phyloP scores from a whole-genome alignment of 495 filamentous ascomycete genomes.

The Hyaloscypha variabilis region DNA sequence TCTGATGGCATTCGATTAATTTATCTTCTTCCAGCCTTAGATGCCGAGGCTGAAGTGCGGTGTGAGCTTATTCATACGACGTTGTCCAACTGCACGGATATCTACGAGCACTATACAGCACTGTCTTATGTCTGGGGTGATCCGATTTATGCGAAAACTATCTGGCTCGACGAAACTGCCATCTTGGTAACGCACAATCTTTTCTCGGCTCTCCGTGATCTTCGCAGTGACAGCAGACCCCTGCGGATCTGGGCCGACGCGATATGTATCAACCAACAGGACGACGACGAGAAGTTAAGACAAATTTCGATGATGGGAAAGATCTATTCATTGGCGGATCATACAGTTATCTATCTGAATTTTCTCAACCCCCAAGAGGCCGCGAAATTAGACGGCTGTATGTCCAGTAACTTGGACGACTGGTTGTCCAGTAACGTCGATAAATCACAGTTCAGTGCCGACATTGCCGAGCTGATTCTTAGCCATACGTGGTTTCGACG shows the following conservation, averaged over 20 bases:
- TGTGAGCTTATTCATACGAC: not conserved
- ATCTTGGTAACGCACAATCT: not conserved
- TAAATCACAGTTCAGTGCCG: not conserved
- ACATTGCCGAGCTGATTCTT: not conserved
- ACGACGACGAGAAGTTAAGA: not conserved
- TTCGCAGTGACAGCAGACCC: not conserved
- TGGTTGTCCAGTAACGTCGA: not conserved
- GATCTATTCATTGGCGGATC: not conserved
- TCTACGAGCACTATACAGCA: not conserved
- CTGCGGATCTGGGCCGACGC: not conserved
- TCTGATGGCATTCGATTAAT: not conserved
- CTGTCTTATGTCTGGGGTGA: conserved; percentile 4
- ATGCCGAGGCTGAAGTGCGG: not conserved
- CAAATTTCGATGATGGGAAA: not conserved
- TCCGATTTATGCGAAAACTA: not conserved
- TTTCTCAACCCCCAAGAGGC: not conserved
- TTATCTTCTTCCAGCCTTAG: not conserved
- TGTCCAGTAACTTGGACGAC: not conserved
- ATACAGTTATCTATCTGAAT: not conserved
- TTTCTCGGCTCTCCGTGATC: not conserved
- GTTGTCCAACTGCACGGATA: not conserved
- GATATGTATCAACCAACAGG: not conserved
- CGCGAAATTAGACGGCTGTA: not conserved
- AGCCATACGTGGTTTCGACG: not conserved
- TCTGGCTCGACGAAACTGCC: not conserved